phyloP scores from a whole-genome alignment of 192 early-diverging fungal genomes.

The Linnemannia hyalina region DNA sequence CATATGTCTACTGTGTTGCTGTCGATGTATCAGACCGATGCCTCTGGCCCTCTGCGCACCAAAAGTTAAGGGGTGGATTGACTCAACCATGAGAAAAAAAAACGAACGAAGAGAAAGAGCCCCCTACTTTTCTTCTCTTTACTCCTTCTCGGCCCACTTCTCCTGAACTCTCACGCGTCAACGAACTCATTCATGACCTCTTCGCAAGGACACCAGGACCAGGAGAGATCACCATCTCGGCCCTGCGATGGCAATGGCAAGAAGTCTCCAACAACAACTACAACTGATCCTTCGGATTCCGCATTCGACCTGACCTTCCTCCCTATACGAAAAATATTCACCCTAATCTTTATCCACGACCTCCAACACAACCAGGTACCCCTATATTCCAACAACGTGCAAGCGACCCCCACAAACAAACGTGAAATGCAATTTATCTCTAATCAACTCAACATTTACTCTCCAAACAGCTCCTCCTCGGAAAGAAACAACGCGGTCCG shows the following conservation, averaged over 20 bases:
- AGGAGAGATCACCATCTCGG: neutral
- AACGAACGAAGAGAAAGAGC: neutral
- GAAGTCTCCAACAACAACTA: neutral
- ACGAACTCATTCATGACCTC: neutral
- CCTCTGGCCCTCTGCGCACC: neutral
- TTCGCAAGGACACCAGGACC: neutral
- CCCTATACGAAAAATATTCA: slow-evolving; percentile 36
- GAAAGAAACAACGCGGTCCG: slow-evolving; percentile 37
- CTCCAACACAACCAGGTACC: slow-evolving; percentile 32
- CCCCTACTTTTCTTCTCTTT: neutral
- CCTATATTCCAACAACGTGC: too few relatives aligned
- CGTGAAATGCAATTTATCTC: neutral
- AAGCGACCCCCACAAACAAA: too few relatives aligned
- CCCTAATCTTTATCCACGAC: slow-evolving; percentile 49
- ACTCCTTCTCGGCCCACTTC: neutral
- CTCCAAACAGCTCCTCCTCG: slow-evolving; percentile 22
- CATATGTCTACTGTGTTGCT: neutral
- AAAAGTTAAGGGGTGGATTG: neutral
- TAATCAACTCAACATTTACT: neutral
- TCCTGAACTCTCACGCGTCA: neutral
- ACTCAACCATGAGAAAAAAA: neutral
- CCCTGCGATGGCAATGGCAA: neutral
- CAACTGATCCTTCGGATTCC: neutral
- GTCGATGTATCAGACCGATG: neutral
- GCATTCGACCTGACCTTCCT: slow-evolving; percentile 23